Conservation (phyloP, 805 yeast genomes). For the Nakazawaea molendinolei region DNA sequence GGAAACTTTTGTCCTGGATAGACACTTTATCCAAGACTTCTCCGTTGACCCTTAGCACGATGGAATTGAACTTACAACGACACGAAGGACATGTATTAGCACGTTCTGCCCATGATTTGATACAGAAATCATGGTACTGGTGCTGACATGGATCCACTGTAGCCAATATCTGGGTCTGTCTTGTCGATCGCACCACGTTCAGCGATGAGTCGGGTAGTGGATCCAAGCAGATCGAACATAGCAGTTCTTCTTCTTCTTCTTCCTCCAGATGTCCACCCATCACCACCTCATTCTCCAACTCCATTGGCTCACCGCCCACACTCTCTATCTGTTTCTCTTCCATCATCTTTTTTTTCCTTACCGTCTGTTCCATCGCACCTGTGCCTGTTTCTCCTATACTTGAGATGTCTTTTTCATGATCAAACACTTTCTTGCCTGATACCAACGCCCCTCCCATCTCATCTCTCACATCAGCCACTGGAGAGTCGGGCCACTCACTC, state of each 20-base stretch:
- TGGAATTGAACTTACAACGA: conserved; percentile 18
- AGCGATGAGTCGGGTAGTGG: conserved; percentile 16
- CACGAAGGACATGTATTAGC: conserved; percentile 32
- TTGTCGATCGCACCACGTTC: conserved; percentile 15
- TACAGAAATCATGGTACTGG: conserved; percentile 28
- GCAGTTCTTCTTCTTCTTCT: conserved; percentile 12
- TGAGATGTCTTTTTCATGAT: too few species aligned
- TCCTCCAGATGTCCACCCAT: too few species aligned
- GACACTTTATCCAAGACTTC: conserved; percentile 15
- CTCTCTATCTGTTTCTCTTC: too few species aligned
- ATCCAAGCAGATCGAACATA: conserved; percentile 28
- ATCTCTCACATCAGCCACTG: too few species aligned
- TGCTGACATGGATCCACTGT: conserved; percentile 27
- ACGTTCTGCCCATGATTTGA: conserved; percentile 27
- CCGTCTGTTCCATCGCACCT: too few species aligned
- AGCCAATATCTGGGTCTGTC: conserved; percentile 20
- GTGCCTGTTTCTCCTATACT: too few species aligned
- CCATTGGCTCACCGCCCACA: too few species aligned
- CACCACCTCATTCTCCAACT: too few species aligned
- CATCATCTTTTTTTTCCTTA: too few species aligned
- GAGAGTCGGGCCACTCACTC: too few species aligned
- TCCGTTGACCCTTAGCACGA: conserved; percentile 16
- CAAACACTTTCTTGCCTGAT: too few species aligned
- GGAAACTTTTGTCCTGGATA: conserved; percentile 19
- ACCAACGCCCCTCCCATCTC: too few species aligned